These are phyloP conservation scores for Penicillium sp. DNA, from an alignment of 2,329 filamentous ascomycete species.

Conservation along the genomic window DNA sequence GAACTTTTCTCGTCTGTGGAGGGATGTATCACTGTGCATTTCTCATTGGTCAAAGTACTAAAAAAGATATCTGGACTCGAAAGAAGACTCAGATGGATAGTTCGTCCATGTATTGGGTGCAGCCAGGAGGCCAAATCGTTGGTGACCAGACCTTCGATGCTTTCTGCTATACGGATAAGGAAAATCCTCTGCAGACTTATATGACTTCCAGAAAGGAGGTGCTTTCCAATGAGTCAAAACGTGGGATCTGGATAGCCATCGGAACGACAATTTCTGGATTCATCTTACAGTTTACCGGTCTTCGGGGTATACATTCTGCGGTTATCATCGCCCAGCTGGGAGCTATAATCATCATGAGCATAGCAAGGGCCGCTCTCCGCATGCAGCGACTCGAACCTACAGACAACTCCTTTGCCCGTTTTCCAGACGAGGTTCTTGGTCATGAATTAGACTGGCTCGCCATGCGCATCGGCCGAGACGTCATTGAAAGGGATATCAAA, in stretches of 20 bases:
- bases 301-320: constrained; percentile 20
- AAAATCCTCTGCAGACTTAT: neutral
- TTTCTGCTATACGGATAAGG: constrained; percentile 7
- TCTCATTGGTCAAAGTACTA: constrained; percentile 18
- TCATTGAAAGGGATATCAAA: neutral
- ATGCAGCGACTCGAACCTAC: neutral
- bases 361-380: neutral
- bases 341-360: neutral
- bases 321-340: constrained; percentile 23
- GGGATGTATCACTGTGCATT: constrained; percentile 15
- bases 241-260: constrained; percentile 7
- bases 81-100: neutral
- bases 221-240: neutral
- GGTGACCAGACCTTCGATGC: constrained; percentile 26
- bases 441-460: constrained; percentile 3
- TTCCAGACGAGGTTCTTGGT: neutral
- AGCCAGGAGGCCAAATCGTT: constrained; percentile 20
- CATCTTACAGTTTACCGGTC: constrained; percentile 24
- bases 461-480: neutral
- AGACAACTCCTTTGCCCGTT: neutral
- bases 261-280: constrained; percentile 16
- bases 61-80: constrained; percentile 2
- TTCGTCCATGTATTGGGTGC: constrained; percentile 17
- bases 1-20: constrained; percentile 16
- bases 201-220: neutral